Evolutionary conservation across 108 stramenopile genomes (phyloP), one percentile per base, ranked within the genome.

Genomic region (Pseudonitzschia multiseries): DNA sequence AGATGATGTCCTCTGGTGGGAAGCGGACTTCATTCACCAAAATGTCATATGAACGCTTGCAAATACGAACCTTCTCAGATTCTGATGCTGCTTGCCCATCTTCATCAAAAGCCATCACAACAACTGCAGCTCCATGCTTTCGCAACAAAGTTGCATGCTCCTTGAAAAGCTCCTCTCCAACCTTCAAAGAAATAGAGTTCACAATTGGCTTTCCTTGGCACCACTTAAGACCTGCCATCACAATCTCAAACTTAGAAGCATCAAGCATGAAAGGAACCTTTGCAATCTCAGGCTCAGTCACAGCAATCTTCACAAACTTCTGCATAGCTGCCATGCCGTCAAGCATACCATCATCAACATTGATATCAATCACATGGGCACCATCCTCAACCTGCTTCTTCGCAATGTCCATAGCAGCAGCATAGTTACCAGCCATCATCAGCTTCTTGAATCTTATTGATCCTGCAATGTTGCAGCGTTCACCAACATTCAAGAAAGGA

Each of bases 81-180:
- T 89, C 93, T 4, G 98, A 97, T 20, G 97, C 98, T 31, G 98
- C 98, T 84, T 99, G 99, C 10, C 99, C 99, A 69, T 98, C 78
- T 81, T 99, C 99, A 78, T 99, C 99, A 77, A 99, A 99, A 12
- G 99, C 99, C 99, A 99, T 99, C 70, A 98, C 97, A 42, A 99
- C 99, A 24, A 98, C 95, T 27, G 99, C 99, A 32, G 96, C 96
- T 52, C 99, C 99, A 74, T 98, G 96, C 82, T 97, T 96, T 81
- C 89, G 93, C 71, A 98, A 70, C 74, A 98, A 72, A 17, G 92
- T 95, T 0, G 98, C 99, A 17, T 99, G 98, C 80, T 96, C 88
- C 69, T 83, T 93, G 92, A 99, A 99, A 70, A 96, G 79, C 75
- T 94, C 97, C 84, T 98, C 97, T 22, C 99, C 99, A 46, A 98